Percentiles rank a stretch among this genome's conserved stretches.
phyloP scores from a whole-genome alignment of 2,329 filamentous ascomycete genomes.

The Blumeriella jaapii region DNA sequence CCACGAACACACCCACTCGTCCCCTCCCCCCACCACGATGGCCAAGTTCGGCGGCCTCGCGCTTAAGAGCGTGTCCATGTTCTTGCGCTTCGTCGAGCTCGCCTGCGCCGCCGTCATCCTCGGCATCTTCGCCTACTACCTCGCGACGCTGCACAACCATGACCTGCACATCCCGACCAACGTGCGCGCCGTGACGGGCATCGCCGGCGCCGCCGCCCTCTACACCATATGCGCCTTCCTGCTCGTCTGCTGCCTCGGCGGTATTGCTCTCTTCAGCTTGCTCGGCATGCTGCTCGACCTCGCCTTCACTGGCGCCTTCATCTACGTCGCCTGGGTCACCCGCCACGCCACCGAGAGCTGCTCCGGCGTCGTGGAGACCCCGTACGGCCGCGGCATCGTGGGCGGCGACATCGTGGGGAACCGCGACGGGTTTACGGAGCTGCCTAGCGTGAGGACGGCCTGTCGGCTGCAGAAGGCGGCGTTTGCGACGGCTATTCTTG shows the following conservation, averaged over 20 bases:
- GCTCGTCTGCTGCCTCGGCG: slow-evolving; percentile 69
- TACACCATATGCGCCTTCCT: slow-evolving; percentile 66
- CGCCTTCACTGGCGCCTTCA: slow-evolving; percentile 63
- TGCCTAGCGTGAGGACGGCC: slow-evolving; percentile 40
- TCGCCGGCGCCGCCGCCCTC: slow-evolving; percentile 61
- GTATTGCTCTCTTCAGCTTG: slow-evolving; percentile 59
- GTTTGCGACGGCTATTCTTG: slow-evolving; percentile 69
- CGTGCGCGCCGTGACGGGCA: slow-evolving; percentile 64
- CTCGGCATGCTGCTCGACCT: slow-evolving; percentile 67
- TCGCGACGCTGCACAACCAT: slow-evolving; percentile 59
- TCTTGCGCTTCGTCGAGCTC: slow-evolving; percentile 65
- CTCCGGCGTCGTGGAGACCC: slow-evolving; percentile 50
- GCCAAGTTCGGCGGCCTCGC: slow-evolving; percentile 42
- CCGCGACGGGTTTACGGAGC: slow-evolving; percentile 31
- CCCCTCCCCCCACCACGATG: slow-evolving; percentile 34
- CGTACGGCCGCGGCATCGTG: slow-evolving; percentile 53
- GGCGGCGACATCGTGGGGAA: slow-evolving; percentile 38
- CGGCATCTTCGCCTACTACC: slow-evolving; percentile 74
- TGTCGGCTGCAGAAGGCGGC: slow-evolving; percentile 68
- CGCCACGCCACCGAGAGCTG: slow-evolving; percentile 58
- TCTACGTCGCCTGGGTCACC: slow-evolving; percentile 71
- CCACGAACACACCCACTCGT: neutral
- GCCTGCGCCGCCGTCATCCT: slow-evolving; percentile 62
- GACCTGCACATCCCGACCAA: slow-evolving; percentile 49
- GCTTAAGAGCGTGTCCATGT: slow-evolving; percentile 58